These are phyloP conservation scores for Fusarium sp. DNA, from an alignment of 2,329 filamentous ascomycete species.

Conservation along the genomic window DNA sequence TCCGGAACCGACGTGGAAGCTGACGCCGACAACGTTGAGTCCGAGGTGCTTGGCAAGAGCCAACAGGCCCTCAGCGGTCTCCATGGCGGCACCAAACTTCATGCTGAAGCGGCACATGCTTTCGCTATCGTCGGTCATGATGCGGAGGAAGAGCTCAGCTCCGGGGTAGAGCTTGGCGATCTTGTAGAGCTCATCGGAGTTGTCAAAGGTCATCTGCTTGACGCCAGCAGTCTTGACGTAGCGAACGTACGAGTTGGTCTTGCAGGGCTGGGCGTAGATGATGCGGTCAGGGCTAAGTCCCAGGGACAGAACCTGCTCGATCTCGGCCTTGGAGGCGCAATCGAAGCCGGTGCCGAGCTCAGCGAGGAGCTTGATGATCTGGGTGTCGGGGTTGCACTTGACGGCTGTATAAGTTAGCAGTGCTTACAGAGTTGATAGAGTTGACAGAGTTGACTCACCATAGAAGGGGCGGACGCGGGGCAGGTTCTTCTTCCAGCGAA, in stretches of 20 bases:
- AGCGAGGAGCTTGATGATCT: conserved; percentile 87
- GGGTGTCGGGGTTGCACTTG: conserved; percentile 97
- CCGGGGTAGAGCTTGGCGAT: conserved; percentile 90
- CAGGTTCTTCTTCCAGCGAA: conserved; percentile 97
- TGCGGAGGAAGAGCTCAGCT: conserved; percentile 92
- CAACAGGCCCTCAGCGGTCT: conserved; percentile 81
- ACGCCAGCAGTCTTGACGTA: conserved; percentile 87
- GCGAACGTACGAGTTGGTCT: conserved; percentile 97
- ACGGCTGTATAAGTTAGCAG: conserved; percentile 70
- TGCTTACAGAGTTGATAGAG: neutral
- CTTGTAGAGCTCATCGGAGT: conserved; percentile 97
- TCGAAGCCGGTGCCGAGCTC: conserved; percentile 95
- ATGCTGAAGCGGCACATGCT: conserved; percentile 94
- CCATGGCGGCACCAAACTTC: conserved; percentile 95
- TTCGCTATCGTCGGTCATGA: conserved; percentile 94
- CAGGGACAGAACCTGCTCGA: conserved; percentile 87
- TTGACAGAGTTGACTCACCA: conserved; percentile 65
- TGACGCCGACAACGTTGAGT: conserved; percentile 93
- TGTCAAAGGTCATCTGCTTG: conserved; percentile 99
- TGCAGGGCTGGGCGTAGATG: conserved; percentile 99
- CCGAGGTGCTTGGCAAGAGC: conserved; percentile 82
- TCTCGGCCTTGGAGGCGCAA: conserved; percentile 97
- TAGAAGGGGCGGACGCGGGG: conserved; percentile 96
- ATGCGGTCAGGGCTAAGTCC: conserved; percentile 89
- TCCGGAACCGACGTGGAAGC: conserved; percentile 97